phyloP scores from a whole-genome alignment of 2,329 filamentous ascomycete species.

The Fusarium denticulatum region DNA sequence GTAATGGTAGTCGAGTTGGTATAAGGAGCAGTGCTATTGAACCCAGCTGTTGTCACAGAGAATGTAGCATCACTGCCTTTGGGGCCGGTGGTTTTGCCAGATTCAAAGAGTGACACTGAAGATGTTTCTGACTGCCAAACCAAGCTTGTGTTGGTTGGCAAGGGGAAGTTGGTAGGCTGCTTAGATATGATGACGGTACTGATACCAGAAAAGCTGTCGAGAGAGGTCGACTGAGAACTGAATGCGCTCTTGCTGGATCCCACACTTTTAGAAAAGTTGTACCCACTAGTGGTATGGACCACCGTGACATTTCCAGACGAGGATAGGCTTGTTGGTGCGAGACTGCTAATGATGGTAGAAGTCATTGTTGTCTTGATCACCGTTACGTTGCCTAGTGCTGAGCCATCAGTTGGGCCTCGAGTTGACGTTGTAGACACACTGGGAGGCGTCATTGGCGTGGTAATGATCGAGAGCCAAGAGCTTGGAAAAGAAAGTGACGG shows the following conservation, averaged over 20 bases:
- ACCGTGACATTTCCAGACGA: constrained; percentile 7
- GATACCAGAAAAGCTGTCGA: background rate
- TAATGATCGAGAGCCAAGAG: constrained; percentile 13
- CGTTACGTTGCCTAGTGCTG: background rate
- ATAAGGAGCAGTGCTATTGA: constrained; percentile 22
- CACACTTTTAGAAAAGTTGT: constrained; percentile 17
- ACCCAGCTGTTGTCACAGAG: constrained; percentile 3
- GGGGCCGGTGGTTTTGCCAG: background rate
- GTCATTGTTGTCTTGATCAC: constrained; percentile 15
- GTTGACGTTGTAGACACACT: constrained; percentile 2
- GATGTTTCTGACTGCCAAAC: constrained; percentile 11
- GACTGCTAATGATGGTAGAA: constrained; percentile 28
- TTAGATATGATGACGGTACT: constrained; percentile 21
- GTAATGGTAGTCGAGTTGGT: constrained; percentile 29
- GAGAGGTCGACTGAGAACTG: background rate
- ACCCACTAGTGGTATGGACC: constrained; percentile 18
- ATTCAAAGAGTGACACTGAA: background rate
- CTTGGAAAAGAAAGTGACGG: constrained; percentile 10
- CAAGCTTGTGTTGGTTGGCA: constrained; percentile 25
- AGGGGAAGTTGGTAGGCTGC: constrained; percentile 17
- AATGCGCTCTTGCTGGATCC: background rate
- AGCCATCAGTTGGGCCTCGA: background rate
- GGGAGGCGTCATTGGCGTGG: constrained; percentile 18
- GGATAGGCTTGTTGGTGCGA: constrained; percentile 1
- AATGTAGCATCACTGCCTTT: background rate